Base-by-base conservation (phyloP, 257 asterid genomes). In the Echites panduratus region DNA sequence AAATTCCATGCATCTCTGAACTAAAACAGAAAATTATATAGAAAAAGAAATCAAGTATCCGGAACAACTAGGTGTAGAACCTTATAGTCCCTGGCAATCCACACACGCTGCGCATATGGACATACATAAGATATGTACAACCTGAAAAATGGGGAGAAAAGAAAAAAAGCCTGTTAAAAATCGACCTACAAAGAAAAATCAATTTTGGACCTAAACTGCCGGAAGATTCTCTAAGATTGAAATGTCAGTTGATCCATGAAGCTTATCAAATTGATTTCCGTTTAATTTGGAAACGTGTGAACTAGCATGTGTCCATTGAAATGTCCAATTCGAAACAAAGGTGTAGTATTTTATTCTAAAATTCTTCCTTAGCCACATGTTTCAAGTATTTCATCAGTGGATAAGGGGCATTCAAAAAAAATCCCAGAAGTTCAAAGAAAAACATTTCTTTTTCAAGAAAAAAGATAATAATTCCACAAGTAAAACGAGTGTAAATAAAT, bases 41-140 rank as follows among this genome's bases (percentile, higher is more conserved):
- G 47, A 61, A 24, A 48, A 29, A 7, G 50, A 68, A 48, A 70
- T 7, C 29, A 35, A 58, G 27, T 7, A 13, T 44, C 4, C 12
- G 49, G 43, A 50, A 71, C 24, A 76, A 66, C 40, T 26, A 74
- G 27, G 44, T 16, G 71, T 24, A 73, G 80, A 75, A 91, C 97
- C 97, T 92, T 92, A 70, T 79, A 86, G 70, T 92, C 89, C 80
- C 93, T 75, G 20, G 96, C 53, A 73, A 92, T 92, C 97, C 97
- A 92, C 53, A 70, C 85, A 52, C 97, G 97, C 78, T 88, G 97
- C 44, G 97, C 96, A 82, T 82, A 92, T 0, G 97, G 97, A 84
- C 97, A 89, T 5, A 81, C 44, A 83, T 88, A 92, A 45, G 97
- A 88, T 78, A 87, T 85, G 83, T 92, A 89, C 74, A 92, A 85